phyloP scores from a whole-genome alignment of 2,329 filamentous ascomycete species.

The Fusarium newnesense region DNA sequence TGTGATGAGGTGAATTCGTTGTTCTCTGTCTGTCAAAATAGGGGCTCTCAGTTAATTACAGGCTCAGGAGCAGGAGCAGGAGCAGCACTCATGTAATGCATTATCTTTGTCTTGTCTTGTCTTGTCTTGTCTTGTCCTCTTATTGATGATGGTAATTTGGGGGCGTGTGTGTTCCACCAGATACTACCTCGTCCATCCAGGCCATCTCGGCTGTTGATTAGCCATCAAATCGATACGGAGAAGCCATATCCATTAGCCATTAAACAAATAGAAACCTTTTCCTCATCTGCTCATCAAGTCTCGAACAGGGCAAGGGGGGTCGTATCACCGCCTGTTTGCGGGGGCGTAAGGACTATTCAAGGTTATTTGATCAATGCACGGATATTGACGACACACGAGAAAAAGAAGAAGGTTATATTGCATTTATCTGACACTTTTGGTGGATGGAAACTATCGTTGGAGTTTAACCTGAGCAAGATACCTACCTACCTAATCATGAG shows the following conservation, averaged over 20 bases:
- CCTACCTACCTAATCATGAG: too few species aligned
- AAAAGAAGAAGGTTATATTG: background rate
- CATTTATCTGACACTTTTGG: background rate
- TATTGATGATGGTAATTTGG: slow-evolving; percentile 1
- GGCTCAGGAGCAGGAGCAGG: background rate
- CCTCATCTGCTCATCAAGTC: background rate
- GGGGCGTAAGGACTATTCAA: slow-evolving; percentile 19
- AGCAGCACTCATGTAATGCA: slow-evolving; percentile 8
- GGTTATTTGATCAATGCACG: slow-evolving; percentile 29
- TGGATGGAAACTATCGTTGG: background rate
- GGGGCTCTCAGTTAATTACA: slow-evolving; percentile 16
- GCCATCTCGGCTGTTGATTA: slow-evolving; percentile 27
- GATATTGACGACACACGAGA: slow-evolving; percentile 7
- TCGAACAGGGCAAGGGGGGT: background rate
- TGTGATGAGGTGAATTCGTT: background rate
- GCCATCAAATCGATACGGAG: slow-evolving; percentile 8
- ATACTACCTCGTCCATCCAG: slow-evolving; percentile 15
- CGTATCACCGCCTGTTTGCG: slow-evolving; percentile 10
- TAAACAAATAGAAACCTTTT: background rate
- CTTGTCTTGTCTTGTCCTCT: background rate
- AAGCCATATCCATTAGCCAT: background rate
- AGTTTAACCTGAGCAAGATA: background rate
- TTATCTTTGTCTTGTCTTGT: background rate
- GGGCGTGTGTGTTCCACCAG: slow-evolving; percentile 2
- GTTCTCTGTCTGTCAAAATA: slow-evolving; percentile 1